Base-by-base conservation (phyloP, 169 alveolate species). In the Eimeria sp. region DNA sequence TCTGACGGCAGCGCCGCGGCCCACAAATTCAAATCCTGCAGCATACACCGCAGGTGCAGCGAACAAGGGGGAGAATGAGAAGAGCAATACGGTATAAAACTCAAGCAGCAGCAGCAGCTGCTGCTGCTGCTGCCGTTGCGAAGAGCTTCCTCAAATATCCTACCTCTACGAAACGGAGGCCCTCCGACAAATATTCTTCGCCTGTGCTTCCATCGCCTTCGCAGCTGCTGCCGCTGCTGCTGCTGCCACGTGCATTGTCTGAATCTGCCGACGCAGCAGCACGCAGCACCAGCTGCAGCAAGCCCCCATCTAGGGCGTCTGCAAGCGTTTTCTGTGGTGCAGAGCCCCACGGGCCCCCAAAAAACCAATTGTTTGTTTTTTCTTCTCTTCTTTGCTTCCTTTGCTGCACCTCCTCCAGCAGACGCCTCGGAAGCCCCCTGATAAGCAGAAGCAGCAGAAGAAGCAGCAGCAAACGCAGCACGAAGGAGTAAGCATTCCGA, bases 371-470 rank as follows among this genome's bases (percentile, higher is more conserved):
- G 80, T 37, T 43, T 11, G 80, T 23, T 13, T 40, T 6, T 20
- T 16, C 54, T 40, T 43, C 91, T 37, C 71, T 60, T 23, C 43
- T n/a, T 54, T 54, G 64, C 66, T 49, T 85, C 91, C 62, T 60
- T 78, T 62, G 80, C 80, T 85, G 91, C 80, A 43, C 60, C 78
- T 85, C 78, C 74, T 85, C 91, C 43, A 85, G 52, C 23, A 85
- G 91, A 30, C 91, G 78, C 60, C 82, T 33, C 37, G 91, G 91
- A 85, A 85, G 78, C 82, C n/a, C 62, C 80, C 91, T 85, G 91
- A n/a, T 4, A 11, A 52, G 18, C 56, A 56, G 46, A 27, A 72
- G 30, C 76, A 27, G 72, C 90, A 82, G 74, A 74, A 82, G 30
- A 74, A 54, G 52, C 87, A 43, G 60, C 85, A 77, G 37, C 46